Percentiles rank a stretch among this genome's conserved stretches.
These are phyloP conservation scores for Cladosporium velox DNA, from an alignment of 2,329 filamentous ascomycete genomes.

Conservation along the genomic window DNA sequence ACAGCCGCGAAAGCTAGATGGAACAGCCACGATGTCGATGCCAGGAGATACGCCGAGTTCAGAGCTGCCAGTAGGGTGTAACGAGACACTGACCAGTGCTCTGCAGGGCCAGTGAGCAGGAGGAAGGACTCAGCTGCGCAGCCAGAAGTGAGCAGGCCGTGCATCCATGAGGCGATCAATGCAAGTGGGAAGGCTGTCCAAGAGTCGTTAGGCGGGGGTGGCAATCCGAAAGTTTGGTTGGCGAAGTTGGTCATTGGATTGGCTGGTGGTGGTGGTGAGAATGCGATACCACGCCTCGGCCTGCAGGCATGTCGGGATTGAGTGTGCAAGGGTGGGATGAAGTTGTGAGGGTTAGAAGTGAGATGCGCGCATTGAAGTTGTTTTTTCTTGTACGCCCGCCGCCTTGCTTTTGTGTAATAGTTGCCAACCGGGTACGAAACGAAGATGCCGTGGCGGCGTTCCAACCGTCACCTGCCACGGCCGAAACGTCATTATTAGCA, in stretches of 20 bases:
- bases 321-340: not conserved
- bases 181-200: not conserved
- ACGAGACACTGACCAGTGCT: constrained; percentile 27
- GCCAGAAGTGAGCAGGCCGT: constrained; percentile 33
- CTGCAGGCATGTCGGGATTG: not conserved
- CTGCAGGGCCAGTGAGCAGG: constrained; percentile 24
- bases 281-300: not conserved
- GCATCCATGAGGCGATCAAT: constrained; percentile 26
- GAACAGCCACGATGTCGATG: constrained; percentile 44
- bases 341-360: not conserved
- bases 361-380: no score
- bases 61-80: constrained; percentile 51
- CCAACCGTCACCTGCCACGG: not conserved
- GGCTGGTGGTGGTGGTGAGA: constrained; percentile 1
- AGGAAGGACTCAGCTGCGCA: constrained; percentile 32
- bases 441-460: not conserved
- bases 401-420: not conserved
- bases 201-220: not conserved
- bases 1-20: constrained; percentile 46
- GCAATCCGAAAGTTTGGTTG: not conserved
- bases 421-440: not conserved
- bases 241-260: constrained; percentile 1
- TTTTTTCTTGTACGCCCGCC: not conserved
- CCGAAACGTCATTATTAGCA: not conserved
- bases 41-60: constrained; percentile 39